Evolutionary conservation across 768 basidiomycete genomes (phyloP), one percentile per base, ranked within the genome.

Genomic region (Piloderma croceum): DNA sequence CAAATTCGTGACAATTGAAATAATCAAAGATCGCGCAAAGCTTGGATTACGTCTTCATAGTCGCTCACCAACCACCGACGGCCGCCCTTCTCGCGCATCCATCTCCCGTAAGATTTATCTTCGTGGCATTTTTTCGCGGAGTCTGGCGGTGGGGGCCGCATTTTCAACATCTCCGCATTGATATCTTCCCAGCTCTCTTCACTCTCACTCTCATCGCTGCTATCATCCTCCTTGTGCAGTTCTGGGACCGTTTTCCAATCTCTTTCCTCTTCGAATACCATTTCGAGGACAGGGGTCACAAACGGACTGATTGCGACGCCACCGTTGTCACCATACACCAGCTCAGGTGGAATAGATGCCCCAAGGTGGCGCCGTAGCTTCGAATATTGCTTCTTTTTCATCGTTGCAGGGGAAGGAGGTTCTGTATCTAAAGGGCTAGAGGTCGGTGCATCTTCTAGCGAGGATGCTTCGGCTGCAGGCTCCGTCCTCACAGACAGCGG

Each of bases 61-160:
- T 68, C 54, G 4, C 58, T 35, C 43, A 67, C 65, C 33, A 60
- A 62, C 53, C 57, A 61, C 7, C 69, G 56, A 34, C 43, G 48
- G 7, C 65, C 64, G 15, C 58, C 61, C 46, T 61, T 62, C 49
- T 73, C 71, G 21, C 58, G 54, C 6, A 64, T 31, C 70, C 72
- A 73, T 32, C 61, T 60, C 31, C 52, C 51, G n/a, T 59, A 61
- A 33, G 49, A 47, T 13, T 51, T n/a, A n/a, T n/a, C n/a, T n/a
- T n/a, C n/a, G n/a, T n/a, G n/a, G n/a, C n/a, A n/a, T n/a, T n/a
- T n/a, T n/a, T n/a, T n/a, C n/a, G n/a, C n/a, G n/a, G n/a, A n/a
- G n/a, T n/a, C n/a, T n/a, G n/a, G n/a, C n/a, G n/a, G n/a, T n/a
- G n/a, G n/a, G n/a, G n/a, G n/a, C n/a, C n/a, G n/a, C n/a, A n/a